These are phyloP conservation scores for Emericellopsis atlantica DNA, from an alignment of 2,329 filamentous ascomycete species.

Conservation along the genomic window DNA sequence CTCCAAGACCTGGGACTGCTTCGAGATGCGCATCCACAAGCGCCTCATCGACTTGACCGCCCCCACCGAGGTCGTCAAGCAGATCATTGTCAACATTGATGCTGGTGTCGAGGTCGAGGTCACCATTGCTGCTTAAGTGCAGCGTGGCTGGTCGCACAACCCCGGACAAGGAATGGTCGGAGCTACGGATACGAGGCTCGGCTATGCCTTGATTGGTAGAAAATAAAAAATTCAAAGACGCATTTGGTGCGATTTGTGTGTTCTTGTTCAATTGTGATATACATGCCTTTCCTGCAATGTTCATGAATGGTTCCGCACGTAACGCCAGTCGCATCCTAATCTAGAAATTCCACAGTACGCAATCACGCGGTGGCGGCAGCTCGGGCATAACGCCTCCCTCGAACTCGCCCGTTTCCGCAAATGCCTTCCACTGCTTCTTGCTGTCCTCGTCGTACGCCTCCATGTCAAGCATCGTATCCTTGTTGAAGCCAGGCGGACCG, in stretches of 20 bases:
- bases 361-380: conserved; percentile 67
- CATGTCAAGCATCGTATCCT: conserved; percentile 47
- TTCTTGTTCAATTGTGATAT: too few species aligned
- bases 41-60: conserved; percentile 94
- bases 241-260: too few species aligned
- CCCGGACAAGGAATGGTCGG: not conserved
- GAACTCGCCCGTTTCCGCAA: conserved; percentile 56
- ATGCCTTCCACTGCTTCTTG: conserved; percentile 50
- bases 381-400: conserved; percentile 60
- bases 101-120: conserved; percentile 89
- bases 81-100: conserved; percentile 94
- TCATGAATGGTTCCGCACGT: too few species aligned
- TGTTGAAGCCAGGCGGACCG: conserved; percentile 51
- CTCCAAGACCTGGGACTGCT: conserved; percentile 99
- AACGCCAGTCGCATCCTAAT: not conserved
- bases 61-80: conserved; percentile 94
- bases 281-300: too few species aligned
- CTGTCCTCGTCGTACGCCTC: conserved; percentile 46
- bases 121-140: conserved; percentile 68
- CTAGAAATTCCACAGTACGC: conserved; percentile 61
- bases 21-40: conserved; percentile 99
- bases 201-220: not conserved
- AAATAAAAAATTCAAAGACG: too few species aligned
- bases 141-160: not conserved
- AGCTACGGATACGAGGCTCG: not conserved